Base-by-base conservation (phyloP, 2,329 filamentous ascomycete genomes). In the Atkinsonella texensis region DNA sequence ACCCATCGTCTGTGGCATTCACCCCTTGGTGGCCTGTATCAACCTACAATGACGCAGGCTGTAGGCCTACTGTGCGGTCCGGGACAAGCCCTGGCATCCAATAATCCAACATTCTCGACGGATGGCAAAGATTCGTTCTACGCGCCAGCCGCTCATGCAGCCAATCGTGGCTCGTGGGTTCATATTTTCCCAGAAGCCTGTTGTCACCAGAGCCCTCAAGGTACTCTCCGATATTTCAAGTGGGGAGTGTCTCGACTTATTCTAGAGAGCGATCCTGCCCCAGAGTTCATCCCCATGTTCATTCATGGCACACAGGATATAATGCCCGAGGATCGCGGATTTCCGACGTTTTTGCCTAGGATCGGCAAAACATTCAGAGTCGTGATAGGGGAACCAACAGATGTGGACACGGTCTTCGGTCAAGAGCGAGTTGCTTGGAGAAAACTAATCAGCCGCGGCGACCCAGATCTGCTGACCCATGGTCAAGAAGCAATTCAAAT, bases 181-280 rank as follows among this genome's bases (percentile, higher is more conserved):
- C 93, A 98, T 67, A 85, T 97, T 51, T 97, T 97, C 67, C 93
- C 93, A 12, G 93, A 98, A 69, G 93, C 89, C 46, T 89, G 87
- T 67, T 89, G 95, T 45, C 90, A 97, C 68, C 93, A 98, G 70
- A 83, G 89, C 58, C 79, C 85, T 1, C 73, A 82, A 42, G 81
- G 83, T 60, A 81, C 84, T 8, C 84, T 97, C 75, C 85, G 93
- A 32, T 98, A 98, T 70, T 97, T 97, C 79, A 96, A 95, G 72
- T 98, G 93, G 93, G 93, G 93, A 1, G 76, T 97, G 1, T 89
- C 91, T 7, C 81, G 93, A 2, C 76, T 97, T 53, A 93, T 98
- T 53, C 80, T 98, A 46, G 93, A 98, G 68, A 81, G 85, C 46
- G 86, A 91, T 47, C 88, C 89, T 3, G 83, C 87, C 55, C 93